Base-by-base conservation (phyloP, 164 flowering plant species). In the Vitis rupestris region DNA sequence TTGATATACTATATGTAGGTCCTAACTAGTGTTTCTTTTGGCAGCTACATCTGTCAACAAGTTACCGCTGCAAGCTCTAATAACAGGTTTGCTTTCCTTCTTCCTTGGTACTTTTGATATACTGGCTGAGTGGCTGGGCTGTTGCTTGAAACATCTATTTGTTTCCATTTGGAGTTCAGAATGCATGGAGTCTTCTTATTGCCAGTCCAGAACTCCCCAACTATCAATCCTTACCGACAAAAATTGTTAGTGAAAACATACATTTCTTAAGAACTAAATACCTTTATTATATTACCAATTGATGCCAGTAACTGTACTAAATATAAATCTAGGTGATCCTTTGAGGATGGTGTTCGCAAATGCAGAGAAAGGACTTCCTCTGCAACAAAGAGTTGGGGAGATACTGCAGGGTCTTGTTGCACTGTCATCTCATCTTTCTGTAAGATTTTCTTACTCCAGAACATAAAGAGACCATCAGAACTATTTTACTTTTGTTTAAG, bases 41-140 rank as follows among this genome's bases (percentile, higher is more conserved):
- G 65, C 91, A 91, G 94, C 89, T 72, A 89, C 91, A 56, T 87
- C 90, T 50, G 90, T 84, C 72, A 71, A 75, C 67, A 82, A 74
- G 82, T 89, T 94, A 14, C 86, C 55, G 14, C 66, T 89, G 72
- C 84, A 84, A 55, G 74, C 76, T 61, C 74, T 88, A 8, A 53
- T 81, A 30, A 69, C 76, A 83, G 97, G 97, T 91, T 65, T 64
- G 72, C 14, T 54, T 55, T 71, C 65, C 47, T 59, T 62, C 16
- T 19, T 63, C 44, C 29, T 58, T 10, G 2, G 7, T 8, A 1
- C 16, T n/a, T 10, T 30, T 58, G 27, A 19, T 70, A 6, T 3
- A 31, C 44, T 19, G 23, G 1, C 23, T 19, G 23, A 19, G 23
- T 31, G 44, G 44, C 6, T 31, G 44, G 14, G 10, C 9, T 58